These are phyloP conservation scores for Citrus reticulata DNA, from an alignment of 345 rosid genomes.

Conservation along the genomic window DNA sequence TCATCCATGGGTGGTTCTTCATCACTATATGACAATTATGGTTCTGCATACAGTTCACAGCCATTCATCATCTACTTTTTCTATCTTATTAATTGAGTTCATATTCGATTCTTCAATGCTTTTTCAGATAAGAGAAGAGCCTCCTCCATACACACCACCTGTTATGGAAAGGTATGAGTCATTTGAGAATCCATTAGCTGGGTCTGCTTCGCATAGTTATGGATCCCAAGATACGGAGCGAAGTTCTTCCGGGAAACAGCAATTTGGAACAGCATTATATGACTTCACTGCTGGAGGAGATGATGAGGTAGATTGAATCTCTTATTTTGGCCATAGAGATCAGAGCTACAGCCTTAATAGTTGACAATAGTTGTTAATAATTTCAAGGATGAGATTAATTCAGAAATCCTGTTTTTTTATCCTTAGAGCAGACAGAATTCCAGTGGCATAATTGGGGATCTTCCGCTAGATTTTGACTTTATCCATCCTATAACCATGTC, in stretches of 20 bases:
- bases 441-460: too few species aligned
- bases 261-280: constrained; percentile 79
- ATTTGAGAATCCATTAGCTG: constrained; percentile 76
- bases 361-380: not conserved
- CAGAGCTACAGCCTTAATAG: not conserved
- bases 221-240: constrained; percentile 63
- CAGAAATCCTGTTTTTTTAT: too few species aligned
- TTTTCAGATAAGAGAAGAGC: constrained; percentile 85
- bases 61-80: constrained; percentile 5
- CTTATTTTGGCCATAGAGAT: constrained; percentile 8
- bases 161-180: constrained; percentile 52
- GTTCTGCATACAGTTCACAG: constrained; percentile 56
- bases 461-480: too few species aligned
- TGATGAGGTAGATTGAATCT: constrained; percentile 63
- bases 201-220: constrained; percentile 56
- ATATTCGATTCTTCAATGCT: not conserved
- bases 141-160: constrained; percentile 78
- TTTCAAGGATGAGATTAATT: too few species aligned
- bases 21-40: constrained; percentile 54
- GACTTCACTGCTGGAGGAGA: constrained; percentile 99
- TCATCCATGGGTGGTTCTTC: constrained; percentile 28
- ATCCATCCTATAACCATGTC: too few species aligned
- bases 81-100: not conserved
- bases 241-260: constrained; percentile 56
- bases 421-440: too few species aligned